These are phyloP conservation scores for Irpex sp. DNA, from an alignment of 1,284 basidiomycete species.

Conservation along the genomic window DNA sequence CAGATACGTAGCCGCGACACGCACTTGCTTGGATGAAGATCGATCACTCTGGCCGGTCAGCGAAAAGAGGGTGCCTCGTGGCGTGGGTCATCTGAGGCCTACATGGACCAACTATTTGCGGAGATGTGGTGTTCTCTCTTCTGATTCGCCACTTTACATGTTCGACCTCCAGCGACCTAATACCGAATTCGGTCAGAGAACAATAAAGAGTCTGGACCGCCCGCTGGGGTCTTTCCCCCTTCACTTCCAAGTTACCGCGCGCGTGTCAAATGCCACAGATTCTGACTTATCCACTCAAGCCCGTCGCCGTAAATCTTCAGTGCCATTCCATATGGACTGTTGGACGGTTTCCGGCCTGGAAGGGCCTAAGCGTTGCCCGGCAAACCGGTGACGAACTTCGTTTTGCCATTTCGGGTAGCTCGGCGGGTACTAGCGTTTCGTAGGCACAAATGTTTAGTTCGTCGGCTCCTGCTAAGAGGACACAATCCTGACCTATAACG, in stretches of 20 bases:
- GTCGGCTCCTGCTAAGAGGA: not conserved
- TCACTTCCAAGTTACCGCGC: not conserved
- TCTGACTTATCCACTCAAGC: too few species aligned
- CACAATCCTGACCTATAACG: not conserved
- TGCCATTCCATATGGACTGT: not conserved
- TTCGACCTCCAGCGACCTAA: not conserved
- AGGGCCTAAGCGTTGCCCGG: too few species aligned
- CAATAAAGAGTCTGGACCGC: not conserved
- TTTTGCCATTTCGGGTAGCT: not conserved
- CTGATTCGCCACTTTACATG: not conserved
- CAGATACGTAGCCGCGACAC: too few species aligned
- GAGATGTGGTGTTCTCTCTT: not conserved
- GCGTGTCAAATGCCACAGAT: too few species aligned
- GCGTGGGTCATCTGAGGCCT: not conserved
- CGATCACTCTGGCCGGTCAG: not conserved
- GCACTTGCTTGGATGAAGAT: too few species aligned
- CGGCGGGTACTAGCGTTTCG: not conserved
- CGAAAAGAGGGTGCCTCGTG: not conserved
- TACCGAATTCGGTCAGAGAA: not conserved
- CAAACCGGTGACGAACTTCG: not conserved
- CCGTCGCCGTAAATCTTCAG: too few species aligned
- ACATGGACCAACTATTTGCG: constrained; percentile 2
- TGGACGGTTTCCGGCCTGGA: not conserved
- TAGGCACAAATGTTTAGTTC: not conserved
- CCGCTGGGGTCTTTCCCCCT: not conserved